Conservation (phyloP, 352 stramenopile genomes). For the Pythium phragmiticola region DNA sequence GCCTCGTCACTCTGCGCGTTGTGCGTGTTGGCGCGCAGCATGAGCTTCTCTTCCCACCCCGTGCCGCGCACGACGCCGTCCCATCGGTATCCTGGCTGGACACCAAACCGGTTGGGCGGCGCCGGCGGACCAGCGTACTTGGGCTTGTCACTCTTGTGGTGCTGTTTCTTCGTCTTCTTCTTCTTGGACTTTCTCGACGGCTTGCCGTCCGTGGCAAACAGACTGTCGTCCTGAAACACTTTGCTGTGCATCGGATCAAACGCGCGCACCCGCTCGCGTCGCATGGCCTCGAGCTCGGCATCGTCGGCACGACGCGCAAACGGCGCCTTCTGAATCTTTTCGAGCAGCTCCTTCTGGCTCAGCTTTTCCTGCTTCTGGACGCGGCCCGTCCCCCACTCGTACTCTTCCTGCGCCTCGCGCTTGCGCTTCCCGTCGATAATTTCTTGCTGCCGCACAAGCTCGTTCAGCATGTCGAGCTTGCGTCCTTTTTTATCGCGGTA, state of each 20-base stretch:
- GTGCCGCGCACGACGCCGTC: conserved; percentile 96
- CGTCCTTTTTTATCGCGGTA: conserved; percentile 83
- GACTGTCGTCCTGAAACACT: conserved; percentile 59
- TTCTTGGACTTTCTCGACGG: conserved; percentile 30
- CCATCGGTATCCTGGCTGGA: conserved; percentile 97
- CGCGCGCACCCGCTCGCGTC: conserved; percentile 53
- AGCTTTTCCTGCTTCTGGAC: conserved; percentile 73
- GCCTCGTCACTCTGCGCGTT: conserved; percentile 63
- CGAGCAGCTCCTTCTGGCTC: conserved; percentile 54
- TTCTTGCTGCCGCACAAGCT: conserved; percentile 81
- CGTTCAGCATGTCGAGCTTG: conserved; percentile 86
- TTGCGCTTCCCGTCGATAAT: conserved; percentile 73
- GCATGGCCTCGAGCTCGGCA: conserved; percentile 60
- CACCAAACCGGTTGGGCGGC: conserved; percentile 85
- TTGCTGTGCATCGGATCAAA: conserved; percentile 84
- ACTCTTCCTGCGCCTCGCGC: conserved; percentile 75
- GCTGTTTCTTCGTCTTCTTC: conserved; percentile 33
- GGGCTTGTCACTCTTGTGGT: conserved; percentile 38
- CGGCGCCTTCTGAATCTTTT: conserved; percentile 61
- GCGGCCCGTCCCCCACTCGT: conserved; percentile 82
- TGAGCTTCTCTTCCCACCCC: conserved; percentile 94
- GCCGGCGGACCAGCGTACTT: conserved; percentile 74
- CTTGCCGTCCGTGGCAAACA: conserved; percentile 20
- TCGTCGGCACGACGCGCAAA: conserved; percentile 75
- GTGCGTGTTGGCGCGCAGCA: conserved; percentile 76